phyloP scores from a whole-genome alignment of 768 basidiomycete species.

The Rhizopogon vulgaris region DNA sequence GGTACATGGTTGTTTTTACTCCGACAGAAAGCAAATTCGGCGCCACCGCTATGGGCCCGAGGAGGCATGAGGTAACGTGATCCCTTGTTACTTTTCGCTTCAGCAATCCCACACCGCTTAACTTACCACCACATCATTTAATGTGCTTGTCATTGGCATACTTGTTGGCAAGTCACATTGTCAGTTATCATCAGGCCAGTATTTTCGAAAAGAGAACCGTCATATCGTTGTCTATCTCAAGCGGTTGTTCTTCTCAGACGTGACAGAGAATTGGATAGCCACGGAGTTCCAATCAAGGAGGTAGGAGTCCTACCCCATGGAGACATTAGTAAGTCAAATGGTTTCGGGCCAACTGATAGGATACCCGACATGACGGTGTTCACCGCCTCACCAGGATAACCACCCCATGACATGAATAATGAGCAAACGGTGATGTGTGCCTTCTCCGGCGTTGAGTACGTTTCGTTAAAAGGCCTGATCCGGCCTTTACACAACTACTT shows the following conservation, averaged over 20 bases:
- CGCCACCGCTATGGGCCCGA: not conserved
- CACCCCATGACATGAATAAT: not conserved
- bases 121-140: not conserved
- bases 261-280: not conserved
- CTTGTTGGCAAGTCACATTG: not conserved
- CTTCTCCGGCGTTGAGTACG: not conserved
- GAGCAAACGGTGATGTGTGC: not conserved
- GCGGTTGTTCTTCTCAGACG: too few relatives aligned
- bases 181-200: not conserved
- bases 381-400: not conserved
- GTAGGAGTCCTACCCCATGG: not conserved
- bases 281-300: too few relatives aligned
- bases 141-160: not conserved
- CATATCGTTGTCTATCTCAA: not conserved
- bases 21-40: not conserved
- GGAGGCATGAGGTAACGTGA: not conserved
- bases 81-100: not conserved
- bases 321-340: not conserved
- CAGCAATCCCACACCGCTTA: not conserved
- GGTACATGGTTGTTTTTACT: not conserved
- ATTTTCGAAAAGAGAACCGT: not conserved
- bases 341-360: not conserved
- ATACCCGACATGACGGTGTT: not conserved
- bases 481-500: conserved; percentile 22
- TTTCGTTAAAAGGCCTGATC: conserved; percentile 13